Percentiles rank a stretch among this genome's conserved stretches.
These are phyloP conservation scores for Melaleuca alternifolia DNA, from an alignment of 345 rosid genomes.

Conservation along the genomic window DNA sequence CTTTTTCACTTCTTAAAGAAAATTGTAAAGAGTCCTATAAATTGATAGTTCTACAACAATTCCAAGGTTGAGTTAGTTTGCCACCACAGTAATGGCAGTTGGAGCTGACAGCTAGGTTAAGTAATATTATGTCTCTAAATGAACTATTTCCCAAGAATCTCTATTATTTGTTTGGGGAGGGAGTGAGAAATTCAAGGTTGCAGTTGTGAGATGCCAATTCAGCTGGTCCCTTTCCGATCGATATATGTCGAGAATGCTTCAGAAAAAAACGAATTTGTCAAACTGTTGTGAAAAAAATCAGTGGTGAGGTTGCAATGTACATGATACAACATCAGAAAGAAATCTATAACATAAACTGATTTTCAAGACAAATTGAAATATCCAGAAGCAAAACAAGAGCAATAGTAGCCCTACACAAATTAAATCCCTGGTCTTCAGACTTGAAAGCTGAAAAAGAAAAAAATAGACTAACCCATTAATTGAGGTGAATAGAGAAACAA, in stretches of 20 bases:
- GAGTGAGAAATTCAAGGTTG: neutral
- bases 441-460: neutral
- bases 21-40: neutral
- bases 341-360: neutral
- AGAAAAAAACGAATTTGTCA: neutral
- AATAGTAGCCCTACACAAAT: neutral
- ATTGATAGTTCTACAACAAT: neutral
- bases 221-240: neutral
- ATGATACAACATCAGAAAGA: neutral
- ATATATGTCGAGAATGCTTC: neutral
- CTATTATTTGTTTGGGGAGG: neutral
- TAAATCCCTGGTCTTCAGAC: neutral
- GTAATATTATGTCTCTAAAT: neutral
- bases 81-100: neutral
- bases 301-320: neutral
- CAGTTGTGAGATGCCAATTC: neutral
- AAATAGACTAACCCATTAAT: neutral
- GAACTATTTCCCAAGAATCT: neutral
- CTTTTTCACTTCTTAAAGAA: neutral
- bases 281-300: neutral
- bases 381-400: neutral
- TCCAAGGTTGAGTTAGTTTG: neutral
- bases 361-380: neutral
- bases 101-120: neutral
- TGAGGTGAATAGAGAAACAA: neutral